Evolutionary conservation across 129 eudicot genomes (phyloP), one percentile per base, ranked within the genome.

Genomic region (Scalesia atractyloides): DNA sequence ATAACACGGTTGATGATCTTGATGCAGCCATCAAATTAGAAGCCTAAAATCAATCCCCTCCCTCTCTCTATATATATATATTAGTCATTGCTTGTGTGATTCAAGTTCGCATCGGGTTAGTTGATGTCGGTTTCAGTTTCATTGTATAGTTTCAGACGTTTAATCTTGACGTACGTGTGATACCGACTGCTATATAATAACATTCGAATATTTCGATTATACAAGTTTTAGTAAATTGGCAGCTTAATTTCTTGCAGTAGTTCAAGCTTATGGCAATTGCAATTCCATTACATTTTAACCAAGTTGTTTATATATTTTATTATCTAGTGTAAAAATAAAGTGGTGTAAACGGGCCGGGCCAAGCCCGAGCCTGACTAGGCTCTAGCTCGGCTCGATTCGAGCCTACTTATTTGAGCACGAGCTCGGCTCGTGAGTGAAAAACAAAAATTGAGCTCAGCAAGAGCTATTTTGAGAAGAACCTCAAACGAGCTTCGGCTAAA

Each of bases 1-100:
- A 85, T 69, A 90, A 86, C 68, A 82, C 94, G 8, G 84, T 84
- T 39, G 99, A 95, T 70, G 77, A 68, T 76, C 78, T 83, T 79
- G 98, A 90, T 75, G 77, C 87, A 49, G 84, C 92, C 60, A 76
- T 76, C 73, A 87, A 87, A 79, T 43, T 81, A 66, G 81, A 81
- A 62, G 77, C 77, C 44, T 75, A 33, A 80, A 61, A 63, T 39
- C 37, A 50, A 15, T n/a, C 18, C 14, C 3, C 46, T n/a, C 18
- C 14, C 3, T 58, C 14, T 2, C 26, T 30, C 34, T 30, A 2
- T 59, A 10, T 36, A 7, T 18, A 1, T 9, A 62, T 9, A 33
- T 15, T 47, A 33, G 70, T 73, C 61, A 61, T 16, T 73, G 46
- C 36, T 47, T 48, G 10, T 61, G 50, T 61, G 44, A 43, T 59